phyloP scores from a whole-genome alignment of 495 filamentous ascomycete species.

The Lineolata rhizophorae region DNA sequence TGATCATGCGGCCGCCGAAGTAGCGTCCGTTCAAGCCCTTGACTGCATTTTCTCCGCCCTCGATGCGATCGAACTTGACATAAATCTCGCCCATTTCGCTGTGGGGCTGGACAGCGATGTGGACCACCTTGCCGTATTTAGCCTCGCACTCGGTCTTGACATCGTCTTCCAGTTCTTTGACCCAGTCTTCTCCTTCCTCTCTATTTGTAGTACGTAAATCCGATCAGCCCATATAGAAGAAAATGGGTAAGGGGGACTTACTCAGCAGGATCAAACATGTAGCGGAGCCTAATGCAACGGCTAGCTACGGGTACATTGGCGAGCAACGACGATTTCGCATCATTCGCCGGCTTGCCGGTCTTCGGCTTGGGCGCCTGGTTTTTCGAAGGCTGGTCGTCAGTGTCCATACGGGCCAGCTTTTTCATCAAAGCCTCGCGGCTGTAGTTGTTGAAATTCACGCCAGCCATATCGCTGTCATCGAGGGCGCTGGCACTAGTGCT shows the following conservation, averaged over 20 bases:
- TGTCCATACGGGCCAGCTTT: conserved; percentile 87
- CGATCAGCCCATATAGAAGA: no score
- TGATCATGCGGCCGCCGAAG: conserved; percentile 78
- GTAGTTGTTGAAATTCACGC: conserved; percentile 98
- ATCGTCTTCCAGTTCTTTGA: conserved; percentile 86
- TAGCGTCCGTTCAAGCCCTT: conserved; percentile 92
- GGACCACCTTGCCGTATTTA: conserved; percentile 95
- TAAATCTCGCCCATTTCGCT: conserved; percentile 93
- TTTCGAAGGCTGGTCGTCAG: conserved; percentile 33
- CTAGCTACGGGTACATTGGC: conserved; percentile 83
- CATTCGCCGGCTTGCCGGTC: neutral
- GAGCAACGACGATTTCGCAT: conserved; percentile 24
- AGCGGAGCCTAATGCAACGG: conserved; percentile 79
- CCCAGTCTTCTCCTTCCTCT: conserved; percentile 71
- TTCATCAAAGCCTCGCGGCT: conserved; percentile 94
- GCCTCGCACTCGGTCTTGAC: conserved; percentile 80
- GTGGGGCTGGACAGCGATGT: conserved; percentile 88
- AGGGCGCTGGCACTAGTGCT: conserved; percentile 77
- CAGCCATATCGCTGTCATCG: conserved; percentile 93
- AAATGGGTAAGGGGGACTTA: conserved; percentile 28
- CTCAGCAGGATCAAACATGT: conserved; percentile 87
- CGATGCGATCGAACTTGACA: conserved; percentile 87
- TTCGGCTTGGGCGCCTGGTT: conserved; percentile 39
- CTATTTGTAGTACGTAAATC: no score
- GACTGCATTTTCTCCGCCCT: conserved; percentile 90